Percentiles rank a stretch among this genome's conserved stretches.
Evolutionary conservation across 805 yeast genomes (phyloP).

Genomic region (Monosporozyma unispora): DNA sequence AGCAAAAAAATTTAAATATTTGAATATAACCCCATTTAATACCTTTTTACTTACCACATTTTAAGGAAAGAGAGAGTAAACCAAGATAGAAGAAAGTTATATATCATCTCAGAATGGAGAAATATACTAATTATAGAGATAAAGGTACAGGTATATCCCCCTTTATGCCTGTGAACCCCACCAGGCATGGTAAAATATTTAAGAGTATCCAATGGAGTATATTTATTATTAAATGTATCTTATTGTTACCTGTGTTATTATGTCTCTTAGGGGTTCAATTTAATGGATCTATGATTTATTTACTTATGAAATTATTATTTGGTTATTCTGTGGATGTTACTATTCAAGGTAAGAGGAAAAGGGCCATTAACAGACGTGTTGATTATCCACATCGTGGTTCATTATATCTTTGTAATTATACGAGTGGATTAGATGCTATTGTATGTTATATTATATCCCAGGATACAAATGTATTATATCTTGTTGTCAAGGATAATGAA

Average conservation of each 20-base stretch:
- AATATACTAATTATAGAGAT: slow-evolving; percentile 77
- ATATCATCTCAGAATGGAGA: slow-evolving; percentile 47
- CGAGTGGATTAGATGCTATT: slow-evolving; percentile 40
- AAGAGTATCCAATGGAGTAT: not conserved
- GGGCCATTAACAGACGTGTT: slow-evolving; percentile 15
- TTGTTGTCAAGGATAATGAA: slow-evolving; percentile 15
- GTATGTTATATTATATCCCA: slow-evolving; percentile 26
- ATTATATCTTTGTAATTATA: slow-evolving; percentile 40
- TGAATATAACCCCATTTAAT: no score
- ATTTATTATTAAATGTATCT: slow-evolving; percentile 9
- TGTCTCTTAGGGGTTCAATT: slow-evolving; percentile 6
- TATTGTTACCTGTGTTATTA: slow-evolving; percentile 16
- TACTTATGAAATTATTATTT: slow-evolving; percentile 28
- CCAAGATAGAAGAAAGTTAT: not conserved
- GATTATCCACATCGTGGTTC: slow-evolving; percentile 2
- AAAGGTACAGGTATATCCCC: slow-evolving; percentile 93
- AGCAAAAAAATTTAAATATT: not conserved
- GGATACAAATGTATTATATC: slow-evolving; percentile 12
- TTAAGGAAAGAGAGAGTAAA: not conserved
- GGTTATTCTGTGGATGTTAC: slow-evolving; percentile 30
- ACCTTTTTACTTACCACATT: no score
- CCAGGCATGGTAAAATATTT: not conserved
- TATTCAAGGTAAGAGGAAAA: slow-evolving; percentile 38
- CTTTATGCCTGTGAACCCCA: slow-evolving; percentile 45
- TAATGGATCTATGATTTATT: slow-evolving; percentile 9